Evolutionary conservation across 495 filamentous ascomycete genomes (phyloP), one percentile per base, ranked within the genome.

Genomic region (Penicillium goetzii): DNA sequence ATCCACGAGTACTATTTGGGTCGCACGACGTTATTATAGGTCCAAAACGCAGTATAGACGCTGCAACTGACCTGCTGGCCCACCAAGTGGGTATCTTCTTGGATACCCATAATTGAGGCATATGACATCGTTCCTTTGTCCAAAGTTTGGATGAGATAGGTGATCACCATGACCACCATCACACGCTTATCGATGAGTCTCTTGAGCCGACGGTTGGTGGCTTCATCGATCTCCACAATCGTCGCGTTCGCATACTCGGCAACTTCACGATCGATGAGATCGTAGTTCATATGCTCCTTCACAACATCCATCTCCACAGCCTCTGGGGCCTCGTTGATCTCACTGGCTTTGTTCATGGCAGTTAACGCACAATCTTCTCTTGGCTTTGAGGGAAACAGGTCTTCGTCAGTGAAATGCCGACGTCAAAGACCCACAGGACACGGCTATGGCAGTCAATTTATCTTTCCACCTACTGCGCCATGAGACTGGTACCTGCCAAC

Each of bases 121-220:
- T 88, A 89, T 2, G 83, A 84, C 75, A 90, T 64, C 2, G 86
- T 88, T 7, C 87, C 88, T 73, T 90, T 90, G 66, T 89, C 87
- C 43, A 90, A 79, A 10, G 88, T 85, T 53, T 91, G 89, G 4
- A 90, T 71, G 63, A 91, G 88, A 70, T 90, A 91, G 4, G 76
- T 78, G 25, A 68, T 49, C 49, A 78, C 71, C 74, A 77, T 75
- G 33, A 82, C 72, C 1, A 84, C 80, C 74, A 87, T 74, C 30
- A 87, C 61, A 34, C 83, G 78, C 40, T 72, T 69, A 64, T 86
- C 83, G 52, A 87, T 87, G 74, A 84, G 83, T 38, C 71, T 68
- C 38, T 81, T 65, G 50, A 79, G 69, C 9, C 84, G 78, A 34
- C 72, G 77, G 66, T 83, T 84, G 32, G 85, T 84, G 52, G 78